A percentile compares a stretch with the other conserved stretches of the same genome.
Conservation (phyloP, 2,329 filamentous ascomycete species). For the Fusarium tanahbumbuense region DNA sequence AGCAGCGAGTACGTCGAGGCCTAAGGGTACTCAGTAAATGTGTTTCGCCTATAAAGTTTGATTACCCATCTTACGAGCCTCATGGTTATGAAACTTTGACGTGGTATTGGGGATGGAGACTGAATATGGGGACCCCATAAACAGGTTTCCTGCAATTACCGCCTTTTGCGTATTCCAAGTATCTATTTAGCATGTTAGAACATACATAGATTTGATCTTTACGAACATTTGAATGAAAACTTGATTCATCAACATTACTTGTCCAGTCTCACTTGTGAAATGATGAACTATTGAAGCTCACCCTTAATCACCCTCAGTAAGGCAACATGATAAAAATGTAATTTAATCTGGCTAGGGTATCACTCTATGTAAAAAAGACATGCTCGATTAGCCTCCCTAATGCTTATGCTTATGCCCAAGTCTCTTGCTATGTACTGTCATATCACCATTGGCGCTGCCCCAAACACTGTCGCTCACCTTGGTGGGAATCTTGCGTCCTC, state of each 20-base stretch:
- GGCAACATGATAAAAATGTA: not conserved
- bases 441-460: constrained; percentile 70
- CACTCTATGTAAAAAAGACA: constrained; percentile 38
- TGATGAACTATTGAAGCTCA: not conserved
- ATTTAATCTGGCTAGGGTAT: constrained; percentile 44
- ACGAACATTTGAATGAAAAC: not conserved
- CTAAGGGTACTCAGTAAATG: not conserved
- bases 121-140: not conserved
- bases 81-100: constrained; percentile 4
- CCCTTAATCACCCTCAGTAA: not conserved
- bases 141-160: constrained; percentile 3
- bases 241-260: not conserved
- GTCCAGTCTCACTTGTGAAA: not conserved
- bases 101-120: constrained; percentile 22
- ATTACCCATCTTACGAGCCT: not conserved
- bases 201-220: constrained; percentile 4
- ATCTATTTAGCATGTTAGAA: constrained; percentile 8
- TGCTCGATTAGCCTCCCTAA: constrained; percentile 14
- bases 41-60: not conserved
- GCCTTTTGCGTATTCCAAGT: constrained; percentile 4
- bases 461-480: constrained; percentile 80
- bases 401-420: constrained; percentile 17
- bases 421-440: constrained; percentile 47
- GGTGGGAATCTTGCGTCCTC: constrained; percentile 79
- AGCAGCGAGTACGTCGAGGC: constrained; percentile 39